Conservation (phyloP, 176 grass and related monocot genomes). For the Echinochloa phyllopogon region DNA sequence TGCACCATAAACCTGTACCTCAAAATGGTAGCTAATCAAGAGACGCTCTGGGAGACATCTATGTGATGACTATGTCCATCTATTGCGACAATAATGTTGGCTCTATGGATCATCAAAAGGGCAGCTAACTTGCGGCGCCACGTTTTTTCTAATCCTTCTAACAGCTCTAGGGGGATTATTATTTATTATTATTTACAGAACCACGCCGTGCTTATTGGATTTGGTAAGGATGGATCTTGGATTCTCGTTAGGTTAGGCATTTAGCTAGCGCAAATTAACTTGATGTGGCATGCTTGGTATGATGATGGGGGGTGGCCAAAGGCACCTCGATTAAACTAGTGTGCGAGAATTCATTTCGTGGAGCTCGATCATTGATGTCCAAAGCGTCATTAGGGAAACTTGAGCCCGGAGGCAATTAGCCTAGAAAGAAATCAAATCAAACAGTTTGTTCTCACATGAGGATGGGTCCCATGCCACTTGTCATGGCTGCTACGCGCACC, state of each 20-base stretch:
- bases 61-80: not conserved
- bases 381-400: constrained; percentile 56
- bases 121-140: not conserved
- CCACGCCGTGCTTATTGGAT: not conserved
- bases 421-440: constrained; percentile 41
- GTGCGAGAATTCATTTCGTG: constrained; percentile 7
- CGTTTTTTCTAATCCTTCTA: not conserved
- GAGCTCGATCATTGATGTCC: constrained; percentile 71
- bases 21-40: not conserved
- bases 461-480: not conserved
- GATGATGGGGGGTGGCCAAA: constrained; percentile 43
- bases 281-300: not conserved
- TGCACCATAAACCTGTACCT: not conserved
- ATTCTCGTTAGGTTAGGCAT: constrained; percentile 45
- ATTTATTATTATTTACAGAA: constrained; percentile 1
- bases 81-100: not conserved
- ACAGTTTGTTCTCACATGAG: constrained; percentile 48
- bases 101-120: not conserved
- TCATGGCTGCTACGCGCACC: not conserved
- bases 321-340: constrained; percentile 31
- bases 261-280: constrained; percentile 14
- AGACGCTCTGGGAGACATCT: not conserved
- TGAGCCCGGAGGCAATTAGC: constrained; percentile 46
- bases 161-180: not conserved
- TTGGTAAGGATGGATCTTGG: constrained; percentile 41